Conservation (phyloP, 257 asterid genomes). For the Schizonepeta tenuifolia region DNA sequence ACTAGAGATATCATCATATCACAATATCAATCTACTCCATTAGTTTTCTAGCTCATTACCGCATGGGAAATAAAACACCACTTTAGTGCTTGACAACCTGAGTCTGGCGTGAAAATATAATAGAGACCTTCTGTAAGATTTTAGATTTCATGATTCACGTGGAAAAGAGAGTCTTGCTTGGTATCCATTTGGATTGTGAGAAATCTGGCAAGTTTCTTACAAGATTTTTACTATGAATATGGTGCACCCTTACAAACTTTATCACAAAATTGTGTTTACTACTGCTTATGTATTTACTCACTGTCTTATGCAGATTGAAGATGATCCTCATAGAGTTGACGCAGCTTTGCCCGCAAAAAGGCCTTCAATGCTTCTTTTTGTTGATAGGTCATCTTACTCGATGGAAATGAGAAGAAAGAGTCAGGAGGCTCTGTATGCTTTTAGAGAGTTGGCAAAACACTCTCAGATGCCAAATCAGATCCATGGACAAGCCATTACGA, state of each 20-base stretch:
- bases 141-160: neutral
- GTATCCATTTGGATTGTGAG: neutral
- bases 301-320: conserved; percentile 64
- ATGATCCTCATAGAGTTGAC: conserved; percentile 58
- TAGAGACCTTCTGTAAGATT: neutral
- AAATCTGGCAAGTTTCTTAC: neutral
- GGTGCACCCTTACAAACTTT: neutral
- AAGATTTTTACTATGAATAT: neutral
- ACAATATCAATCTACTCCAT: neutral
- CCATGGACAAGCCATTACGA: conserved; percentile 41
- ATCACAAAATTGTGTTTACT: conserved; percentile 18
- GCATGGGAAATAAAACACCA: neutral
- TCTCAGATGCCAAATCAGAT: conserved; percentile 46
- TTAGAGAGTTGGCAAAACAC: conserved; percentile 71
- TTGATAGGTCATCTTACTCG: conserved; percentile 81
- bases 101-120: neutral
- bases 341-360: conserved; percentile 62
- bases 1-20: neutral
- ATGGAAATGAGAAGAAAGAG: conserved; percentile 61
- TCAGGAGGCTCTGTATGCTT: conserved; percentile 67
- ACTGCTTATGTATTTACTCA: conserved; percentile 30
- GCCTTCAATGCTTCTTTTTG: conserved; percentile 84
- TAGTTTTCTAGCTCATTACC: conserved; percentile 10
- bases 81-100: neutral
- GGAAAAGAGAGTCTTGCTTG: neutral